These are phyloP conservation scores for Dioscorea dumetorum DNA, from an alignment of 106 monocot genomes.

Conservation along the genomic window DNA sequence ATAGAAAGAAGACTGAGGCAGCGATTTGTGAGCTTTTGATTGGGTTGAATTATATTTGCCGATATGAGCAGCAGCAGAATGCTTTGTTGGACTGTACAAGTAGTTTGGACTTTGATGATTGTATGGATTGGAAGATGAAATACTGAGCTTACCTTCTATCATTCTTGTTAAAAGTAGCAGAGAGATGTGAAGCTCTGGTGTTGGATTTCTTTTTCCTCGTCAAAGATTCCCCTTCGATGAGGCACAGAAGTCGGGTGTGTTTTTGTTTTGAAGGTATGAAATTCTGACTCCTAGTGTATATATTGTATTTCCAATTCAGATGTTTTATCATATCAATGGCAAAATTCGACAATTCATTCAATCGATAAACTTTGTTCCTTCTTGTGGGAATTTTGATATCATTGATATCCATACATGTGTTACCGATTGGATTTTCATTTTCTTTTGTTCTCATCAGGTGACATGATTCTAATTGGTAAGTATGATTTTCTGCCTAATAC, in stretches of 20 bases:
- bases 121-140: conserved; percentile 60
- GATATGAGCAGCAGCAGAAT: conserved; percentile 93
- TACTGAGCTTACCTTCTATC: conserved; percentile 15
- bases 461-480: not conserved
- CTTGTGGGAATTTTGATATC: not conserved
- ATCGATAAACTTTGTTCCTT: not conserved
- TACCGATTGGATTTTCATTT: not conserved
- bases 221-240: not conserved
- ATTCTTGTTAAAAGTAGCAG: not conserved
- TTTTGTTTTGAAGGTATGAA: not conserved
- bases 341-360: not conserved
- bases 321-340: not conserved
- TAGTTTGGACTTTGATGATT: conserved; percentile 80
- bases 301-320: not conserved
- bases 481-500: no score
- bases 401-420: not conserved
- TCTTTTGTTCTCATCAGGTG: not conserved
- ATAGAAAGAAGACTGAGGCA: conserved; percentile 72
- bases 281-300: conserved; percentile 8
- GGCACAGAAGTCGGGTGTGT: conserved; percentile 1
- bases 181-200: not conserved
- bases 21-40: conserved; percentile 83
- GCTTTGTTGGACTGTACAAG: conserved; percentile 78
- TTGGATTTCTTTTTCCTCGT: conserved; percentile 7
- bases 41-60: conserved; percentile 89